Evolutionary conservation across 2,329 filamentous ascomycete genomes (phyloP).

Genomic region (Lecanicillium sp.): DNA sequence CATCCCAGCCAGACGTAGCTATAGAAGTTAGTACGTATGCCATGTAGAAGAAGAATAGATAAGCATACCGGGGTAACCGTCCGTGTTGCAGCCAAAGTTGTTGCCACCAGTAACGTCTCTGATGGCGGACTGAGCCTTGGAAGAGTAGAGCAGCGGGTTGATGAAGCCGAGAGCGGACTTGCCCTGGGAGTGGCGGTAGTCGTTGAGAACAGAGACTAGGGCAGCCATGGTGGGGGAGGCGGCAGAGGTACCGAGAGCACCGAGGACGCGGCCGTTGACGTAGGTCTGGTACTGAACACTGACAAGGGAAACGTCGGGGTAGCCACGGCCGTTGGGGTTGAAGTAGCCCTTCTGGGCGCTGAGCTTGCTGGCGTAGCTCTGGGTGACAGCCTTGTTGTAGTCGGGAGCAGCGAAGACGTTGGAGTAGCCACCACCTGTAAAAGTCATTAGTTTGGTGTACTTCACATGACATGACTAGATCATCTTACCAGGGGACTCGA

Average conservation of each 20-base stretch:
- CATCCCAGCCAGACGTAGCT: not conserved
- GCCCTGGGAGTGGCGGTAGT: conserved; percentile 9
- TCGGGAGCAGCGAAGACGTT: conserved; percentile 1
- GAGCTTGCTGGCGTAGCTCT: not conserved
- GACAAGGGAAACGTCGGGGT: conserved; percentile 11
- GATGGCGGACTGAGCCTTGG: conserved; percentile 13
- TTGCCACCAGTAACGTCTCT: conserved; percentile 8
- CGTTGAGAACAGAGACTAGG: conserved; percentile 8
- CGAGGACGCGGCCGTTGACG: not conserved
- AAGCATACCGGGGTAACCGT: conserved; percentile 6
- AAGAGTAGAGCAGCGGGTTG: conserved; percentile 9
- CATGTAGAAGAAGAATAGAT: too few relatives aligned
- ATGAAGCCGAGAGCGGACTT: conserved; percentile 11
- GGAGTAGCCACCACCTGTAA: conserved; percentile 7
- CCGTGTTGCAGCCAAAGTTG: conserved; percentile 9
- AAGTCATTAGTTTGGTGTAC: not conserved
- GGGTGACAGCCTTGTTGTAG: not conserved
- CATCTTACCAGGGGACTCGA: not conserved
- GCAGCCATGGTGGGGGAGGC: conserved; percentile 2
- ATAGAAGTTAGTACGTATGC: not conserved
- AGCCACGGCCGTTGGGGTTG: conserved; percentile 8
- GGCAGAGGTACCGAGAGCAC: conserved; percentile 4
- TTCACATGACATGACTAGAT: not conserved
- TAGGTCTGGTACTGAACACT: not conserved
- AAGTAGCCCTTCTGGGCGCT: not conserved